Conservation (phyloP, 73 alveolate species). For the Effrenium voratum region DNA sequence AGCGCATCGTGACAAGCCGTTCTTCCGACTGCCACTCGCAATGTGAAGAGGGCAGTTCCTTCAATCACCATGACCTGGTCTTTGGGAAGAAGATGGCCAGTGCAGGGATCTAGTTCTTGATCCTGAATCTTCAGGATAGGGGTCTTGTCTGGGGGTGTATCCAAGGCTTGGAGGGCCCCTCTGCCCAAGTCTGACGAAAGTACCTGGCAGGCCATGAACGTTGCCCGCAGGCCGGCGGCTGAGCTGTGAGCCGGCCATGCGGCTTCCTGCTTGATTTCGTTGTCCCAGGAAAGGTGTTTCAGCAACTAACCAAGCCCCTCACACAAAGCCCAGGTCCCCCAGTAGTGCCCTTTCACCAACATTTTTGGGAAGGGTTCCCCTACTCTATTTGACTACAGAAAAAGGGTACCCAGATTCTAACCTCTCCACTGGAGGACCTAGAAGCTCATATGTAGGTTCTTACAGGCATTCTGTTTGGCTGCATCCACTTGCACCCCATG, state of each 20-base stretch:
- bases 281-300: too few species aligned
- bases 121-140: background rate
- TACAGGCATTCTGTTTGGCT: too few species aligned
- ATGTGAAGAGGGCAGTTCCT: too few species aligned
- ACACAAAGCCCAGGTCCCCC: too few species aligned
- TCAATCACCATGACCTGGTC: background rate
- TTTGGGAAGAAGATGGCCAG: background rate
- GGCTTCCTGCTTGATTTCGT: background rate
- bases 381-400: too few species aligned
- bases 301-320: too few species aligned
- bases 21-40: too few species aligned
- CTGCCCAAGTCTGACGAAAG: background rate
- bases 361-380: background rate
- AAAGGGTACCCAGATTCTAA: too few species aligned
- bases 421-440: too few species aligned
- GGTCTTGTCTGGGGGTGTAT: background rate
- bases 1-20: too few species aligned
- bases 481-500: too few species aligned
- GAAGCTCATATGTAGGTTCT: too few species aligned
- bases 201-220: background rate
- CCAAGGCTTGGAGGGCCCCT: background rate
- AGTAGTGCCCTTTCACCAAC: background rate
- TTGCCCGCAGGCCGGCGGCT: background rate
- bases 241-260: background rate
- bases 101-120: background rate